Evolutionary conservation across 1,139 yeast species (phyloP).

Genomic region (Candida freyschussii): DNA sequence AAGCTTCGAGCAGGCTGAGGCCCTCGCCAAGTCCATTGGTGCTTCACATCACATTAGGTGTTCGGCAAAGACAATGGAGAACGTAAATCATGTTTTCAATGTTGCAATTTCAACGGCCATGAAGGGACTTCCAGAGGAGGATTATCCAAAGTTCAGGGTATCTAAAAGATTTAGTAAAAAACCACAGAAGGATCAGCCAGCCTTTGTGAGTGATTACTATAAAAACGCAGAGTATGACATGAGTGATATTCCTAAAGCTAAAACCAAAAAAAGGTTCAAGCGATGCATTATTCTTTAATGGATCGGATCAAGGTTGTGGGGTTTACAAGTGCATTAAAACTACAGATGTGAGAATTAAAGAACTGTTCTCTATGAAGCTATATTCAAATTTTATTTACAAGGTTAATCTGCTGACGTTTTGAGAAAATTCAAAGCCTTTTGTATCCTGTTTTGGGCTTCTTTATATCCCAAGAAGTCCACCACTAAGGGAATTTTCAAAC

Average conservation of each 20-base stretch:
- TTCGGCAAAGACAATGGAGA: constrained; percentile 66
- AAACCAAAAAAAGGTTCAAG: constrained; percentile 4
- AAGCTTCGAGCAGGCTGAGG: constrained; percentile 45
- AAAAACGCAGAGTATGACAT: constrained; percentile 12
- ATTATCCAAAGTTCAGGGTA: background rate
- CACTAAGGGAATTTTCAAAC: constrained; percentile 61
- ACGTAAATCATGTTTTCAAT: constrained; percentile 65
- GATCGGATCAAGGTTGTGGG: too few relatives aligned
- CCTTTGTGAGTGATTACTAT: constrained; percentile 9
- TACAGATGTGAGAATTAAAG: too few relatives aligned
- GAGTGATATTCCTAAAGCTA: constrained; percentile 6
- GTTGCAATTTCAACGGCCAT: constrained; percentile 27
- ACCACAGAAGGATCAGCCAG: constrained; percentile 4
- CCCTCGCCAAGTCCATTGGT: constrained; percentile 59
- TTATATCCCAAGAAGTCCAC: constrained; percentile 51
- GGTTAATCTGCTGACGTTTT: background rate
- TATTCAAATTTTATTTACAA: constrained; percentile 1
- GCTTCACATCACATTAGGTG: constrained; percentile 80
- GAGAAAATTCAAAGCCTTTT: constrained; percentile 4
- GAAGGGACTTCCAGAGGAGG: constrained; percentile 7
- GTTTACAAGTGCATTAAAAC: too few relatives aligned
- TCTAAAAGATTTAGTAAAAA: constrained; percentile 10
- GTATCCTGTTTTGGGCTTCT: constrained; percentile 39
- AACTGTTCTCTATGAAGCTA: too few relatives aligned
- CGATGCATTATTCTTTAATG: constrained; percentile 7